These are phyloP conservation scores for Didymella segeticola DNA, from an alignment of 2,329 filamentous ascomycete genomes.

Conservation along the genomic window DNA sequence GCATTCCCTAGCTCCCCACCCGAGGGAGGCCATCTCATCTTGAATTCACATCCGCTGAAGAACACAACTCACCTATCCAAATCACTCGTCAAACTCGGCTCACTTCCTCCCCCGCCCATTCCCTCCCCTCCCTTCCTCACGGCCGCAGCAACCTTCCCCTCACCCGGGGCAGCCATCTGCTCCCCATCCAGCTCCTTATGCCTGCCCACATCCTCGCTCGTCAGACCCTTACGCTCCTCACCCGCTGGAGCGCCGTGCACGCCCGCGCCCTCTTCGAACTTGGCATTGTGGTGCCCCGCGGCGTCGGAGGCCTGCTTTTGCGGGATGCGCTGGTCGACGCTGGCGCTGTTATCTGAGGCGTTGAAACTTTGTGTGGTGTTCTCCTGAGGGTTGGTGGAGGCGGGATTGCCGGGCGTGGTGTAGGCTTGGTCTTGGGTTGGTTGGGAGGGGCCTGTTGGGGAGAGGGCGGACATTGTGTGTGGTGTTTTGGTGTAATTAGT, in stretches of 20 bases:
- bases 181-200: slow-evolving; percentile 55
- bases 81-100: slow-evolving; percentile 53
- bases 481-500: not conserved
- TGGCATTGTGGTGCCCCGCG: slow-evolving; percentile 49
- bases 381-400: slow-evolving; percentile 52
- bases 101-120: slow-evolving; percentile 44
- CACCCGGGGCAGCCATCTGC: slow-evolving; percentile 58
- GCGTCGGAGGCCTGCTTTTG: slow-evolving; percentile 45
- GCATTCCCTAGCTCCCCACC: no score
- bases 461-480: slow-evolving; percentile 47
- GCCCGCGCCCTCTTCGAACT: slow-evolving; percentile 40
- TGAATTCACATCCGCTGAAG: no score
- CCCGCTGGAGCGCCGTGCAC: slow-evolving; percentile 53
- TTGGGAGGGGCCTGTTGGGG: slow-evolving; percentile 53
- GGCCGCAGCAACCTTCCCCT: slow-evolving; percentile 53
- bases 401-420: slow-evolving; percentile 55
- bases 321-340: slow-evolving; percentile 49
- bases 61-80: slow-evolving; percentile 47
- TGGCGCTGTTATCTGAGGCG: slow-evolving; percentile 38
- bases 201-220: slow-evolving; percentile 51
- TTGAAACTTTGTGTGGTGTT: slow-evolving; percentile 41
- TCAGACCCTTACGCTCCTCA: slow-evolving; percentile 52
- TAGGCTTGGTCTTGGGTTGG: slow-evolving; percentile 55
- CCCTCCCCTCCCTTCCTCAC: slow-evolving; percentile 45
- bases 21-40: no score